Conservation (phyloP, 306 rosid genomes). For the Vicia faba region DNA sequence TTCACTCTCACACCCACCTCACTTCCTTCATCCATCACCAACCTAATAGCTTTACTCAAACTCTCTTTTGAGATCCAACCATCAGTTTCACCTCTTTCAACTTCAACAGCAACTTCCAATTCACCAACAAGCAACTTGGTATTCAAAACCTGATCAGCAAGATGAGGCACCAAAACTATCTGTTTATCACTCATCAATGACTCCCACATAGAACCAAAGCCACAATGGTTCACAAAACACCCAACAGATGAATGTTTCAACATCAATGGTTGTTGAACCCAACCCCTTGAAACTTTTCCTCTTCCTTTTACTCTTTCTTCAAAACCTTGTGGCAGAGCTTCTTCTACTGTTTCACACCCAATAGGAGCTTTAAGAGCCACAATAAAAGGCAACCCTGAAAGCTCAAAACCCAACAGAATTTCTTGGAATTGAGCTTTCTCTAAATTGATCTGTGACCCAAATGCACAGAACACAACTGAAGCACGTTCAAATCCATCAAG, state of each 20-base stretch:
- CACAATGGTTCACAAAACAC: slow-evolving; percentile 76
- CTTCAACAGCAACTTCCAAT: slow-evolving; percentile 56
- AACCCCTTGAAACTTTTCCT: no score
- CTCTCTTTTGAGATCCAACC: slow-evolving; percentile 56
- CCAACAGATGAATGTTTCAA: no score
- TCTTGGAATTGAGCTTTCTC: slow-evolving; percentile 58
- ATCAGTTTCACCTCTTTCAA: slow-evolving; percentile 43
- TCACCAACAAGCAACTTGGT: slow-evolving; percentile 53
- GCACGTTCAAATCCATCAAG: slow-evolving; percentile 36
- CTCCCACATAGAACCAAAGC: slow-evolving; percentile 74
- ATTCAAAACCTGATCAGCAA: slow-evolving; percentile 66
- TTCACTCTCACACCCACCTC: slow-evolving; percentile 46
- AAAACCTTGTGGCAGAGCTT: no score
- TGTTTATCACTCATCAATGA: slow-evolving; percentile 50
- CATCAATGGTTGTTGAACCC: no score
- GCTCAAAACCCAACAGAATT: slow-evolving; percentile 57
- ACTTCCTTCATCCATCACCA: slow-evolving; percentile 52
- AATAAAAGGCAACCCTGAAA: slow-evolving; percentile 51
- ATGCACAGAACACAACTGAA: slow-evolving; percentile 57
- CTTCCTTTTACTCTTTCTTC: no score
- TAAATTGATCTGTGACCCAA: slow-evolving; percentile 55
- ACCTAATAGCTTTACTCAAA: slow-evolving; percentile 46
- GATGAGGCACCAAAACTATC: slow-evolving; percentile 52
- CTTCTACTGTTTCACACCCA: no score
- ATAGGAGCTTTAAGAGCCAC: slow-evolving; percentile 21